Evolutionary conservation across 1,284 basidiomycete species (phyloP).

Genomic region (Schizophyllum amplum): DNA sequence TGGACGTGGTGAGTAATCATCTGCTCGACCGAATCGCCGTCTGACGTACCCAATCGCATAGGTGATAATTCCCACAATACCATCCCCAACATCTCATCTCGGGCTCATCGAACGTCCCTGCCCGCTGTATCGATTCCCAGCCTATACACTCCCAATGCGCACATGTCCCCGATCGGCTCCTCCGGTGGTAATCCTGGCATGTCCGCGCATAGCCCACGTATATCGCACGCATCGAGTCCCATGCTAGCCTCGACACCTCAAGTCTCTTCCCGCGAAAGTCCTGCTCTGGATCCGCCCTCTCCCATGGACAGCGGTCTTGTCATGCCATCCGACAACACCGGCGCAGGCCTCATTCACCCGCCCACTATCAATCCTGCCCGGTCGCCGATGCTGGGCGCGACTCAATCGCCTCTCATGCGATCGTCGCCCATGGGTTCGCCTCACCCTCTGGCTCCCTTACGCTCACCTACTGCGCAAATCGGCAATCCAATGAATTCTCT

Average conservation of each 20-base stretch:
- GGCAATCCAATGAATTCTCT: constrained; percentile 1
- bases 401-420: background rate
- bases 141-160: background rate
- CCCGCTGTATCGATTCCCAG: background rate
- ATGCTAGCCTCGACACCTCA: background rate
- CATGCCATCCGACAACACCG: too few species aligned
- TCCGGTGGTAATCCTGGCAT: background rate
- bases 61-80: background rate
- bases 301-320: too few species aligned
- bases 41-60: background rate
- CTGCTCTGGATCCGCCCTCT: too few species aligned
- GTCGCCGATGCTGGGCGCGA: background rate
- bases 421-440: background rate
- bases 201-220: background rate
- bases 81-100: background rate
- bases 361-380: background rate
- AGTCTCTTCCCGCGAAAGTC: background rate
- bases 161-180: background rate
- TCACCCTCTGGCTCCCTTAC: background rate
- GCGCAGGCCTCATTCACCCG: background rate
- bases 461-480: background rate
- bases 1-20: too few species aligned
- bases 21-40: background rate
- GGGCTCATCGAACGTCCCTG: background rate
- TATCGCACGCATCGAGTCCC: background rate